phyloP scores from a whole-genome alignment of 495 filamentous ascomycete genomes.

The Talaromyces thailandensis region DNA sequence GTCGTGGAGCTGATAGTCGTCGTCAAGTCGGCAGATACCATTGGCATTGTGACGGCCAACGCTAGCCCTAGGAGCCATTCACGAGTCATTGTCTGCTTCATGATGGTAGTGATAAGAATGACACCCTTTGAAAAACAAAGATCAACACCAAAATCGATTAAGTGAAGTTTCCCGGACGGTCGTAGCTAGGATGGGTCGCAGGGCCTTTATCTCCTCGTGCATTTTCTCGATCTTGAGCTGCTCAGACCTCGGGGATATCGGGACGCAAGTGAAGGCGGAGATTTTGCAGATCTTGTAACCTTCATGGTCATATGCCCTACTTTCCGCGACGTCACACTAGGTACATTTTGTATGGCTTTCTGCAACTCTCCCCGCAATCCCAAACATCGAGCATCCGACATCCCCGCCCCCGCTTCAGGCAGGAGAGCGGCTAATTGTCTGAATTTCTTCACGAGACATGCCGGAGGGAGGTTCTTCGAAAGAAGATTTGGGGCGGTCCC shows the following conservation, averaged over 20 bases:
- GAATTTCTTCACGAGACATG: not conserved
- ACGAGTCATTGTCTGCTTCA: not conserved
- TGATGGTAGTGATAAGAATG: not conserved
- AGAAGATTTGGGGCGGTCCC: not conserved
- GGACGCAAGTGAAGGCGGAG: not conserved
- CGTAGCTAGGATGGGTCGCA: not conserved
- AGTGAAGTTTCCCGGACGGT: not conserved
- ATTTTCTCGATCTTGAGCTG: not conserved
- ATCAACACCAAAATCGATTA: not conserved
- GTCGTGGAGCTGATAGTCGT: slow-evolving; percentile 5
- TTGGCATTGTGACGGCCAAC: not conserved
- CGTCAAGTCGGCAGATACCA: not conserved
- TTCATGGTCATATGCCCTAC: not conserved
- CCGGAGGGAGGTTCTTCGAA: not conserved
- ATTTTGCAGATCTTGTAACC: not conserved
- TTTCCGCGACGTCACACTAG: not conserved
- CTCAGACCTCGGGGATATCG: not conserved
- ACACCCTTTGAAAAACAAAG: not conserved
- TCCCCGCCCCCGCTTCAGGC: not conserved
- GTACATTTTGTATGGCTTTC: not conserved
- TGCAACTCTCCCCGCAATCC: not conserved
- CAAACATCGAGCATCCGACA: not conserved
- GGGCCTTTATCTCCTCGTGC: not conserved
- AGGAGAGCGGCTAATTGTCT: not conserved
- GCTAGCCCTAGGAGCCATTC: not conserved